Evolutionary conservation across 495 filamentous ascomycete genomes (phyloP).

Genomic region (Lophiostoma macrostomum): DNA sequence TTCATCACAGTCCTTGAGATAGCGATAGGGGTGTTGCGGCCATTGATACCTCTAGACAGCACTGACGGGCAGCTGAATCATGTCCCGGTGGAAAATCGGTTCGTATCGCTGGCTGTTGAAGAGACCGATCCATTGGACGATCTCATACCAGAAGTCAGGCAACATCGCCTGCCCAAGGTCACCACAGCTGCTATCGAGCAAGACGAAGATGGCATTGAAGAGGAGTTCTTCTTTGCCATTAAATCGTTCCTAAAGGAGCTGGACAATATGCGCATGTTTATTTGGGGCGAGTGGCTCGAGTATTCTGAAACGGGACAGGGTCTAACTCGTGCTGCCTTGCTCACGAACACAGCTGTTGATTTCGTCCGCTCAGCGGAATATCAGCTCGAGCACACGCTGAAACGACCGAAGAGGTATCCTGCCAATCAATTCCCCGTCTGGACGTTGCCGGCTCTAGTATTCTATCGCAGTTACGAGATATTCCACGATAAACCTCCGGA

Average conservation of each 20-base stretch:
- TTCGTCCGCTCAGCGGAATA: background rate
- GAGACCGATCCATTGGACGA: conserved; percentile 2
- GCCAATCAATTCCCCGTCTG: background rate
- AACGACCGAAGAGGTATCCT: conserved; percentile 2
- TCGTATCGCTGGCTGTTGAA: background rate
- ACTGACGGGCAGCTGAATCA: background rate
- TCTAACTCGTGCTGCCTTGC: background rate
- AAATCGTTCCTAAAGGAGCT: background rate
- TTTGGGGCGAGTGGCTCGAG: background rate
- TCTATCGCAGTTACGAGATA: background rate
- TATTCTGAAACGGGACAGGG: too few relatives aligned
- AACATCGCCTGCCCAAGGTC: background rate
- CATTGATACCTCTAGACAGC: too few relatives aligned
- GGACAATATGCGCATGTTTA: background rate
- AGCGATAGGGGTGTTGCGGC: background rate
- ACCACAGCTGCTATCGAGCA: background rate
- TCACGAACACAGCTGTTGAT: conserved; percentile 4
- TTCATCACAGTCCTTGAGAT: background rate
- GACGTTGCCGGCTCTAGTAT: background rate
- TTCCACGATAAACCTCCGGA: background rate
- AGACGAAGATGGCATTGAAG: background rate
- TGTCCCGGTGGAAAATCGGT: background rate
- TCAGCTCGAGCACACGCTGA: background rate
- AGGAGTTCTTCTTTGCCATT: conserved; percentile 6
- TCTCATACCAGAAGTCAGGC: background rate